These are phyloP conservation scores for Dioszegia aurantiaca DNA, from an alignment of 768 basidiomycete species.

Conservation along the genomic window DNA sequence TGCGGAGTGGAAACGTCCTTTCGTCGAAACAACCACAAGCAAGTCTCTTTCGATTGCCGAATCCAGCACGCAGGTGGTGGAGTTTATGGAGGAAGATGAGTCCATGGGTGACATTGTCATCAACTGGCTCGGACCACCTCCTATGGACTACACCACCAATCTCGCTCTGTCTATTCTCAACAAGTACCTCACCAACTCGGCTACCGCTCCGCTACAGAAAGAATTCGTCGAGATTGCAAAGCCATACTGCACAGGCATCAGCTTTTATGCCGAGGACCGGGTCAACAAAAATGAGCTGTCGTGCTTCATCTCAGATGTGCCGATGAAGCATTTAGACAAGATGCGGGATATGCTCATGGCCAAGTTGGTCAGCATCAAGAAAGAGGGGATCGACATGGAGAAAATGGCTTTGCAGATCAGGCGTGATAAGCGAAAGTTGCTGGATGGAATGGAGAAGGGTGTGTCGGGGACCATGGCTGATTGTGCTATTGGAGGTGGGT, in stretches of 20 bases:
- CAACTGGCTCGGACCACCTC: slow-evolving; percentile 67
- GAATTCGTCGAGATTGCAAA: slow-evolving; percentile 87
- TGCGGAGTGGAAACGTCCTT: slow-evolving; percentile 85
- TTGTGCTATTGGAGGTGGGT: slow-evolving; percentile 45
- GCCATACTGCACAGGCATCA: slow-evolving; percentile 77
- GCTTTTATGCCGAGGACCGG: slow-evolving; percentile 73
- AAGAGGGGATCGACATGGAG: slow-evolving; percentile 80
- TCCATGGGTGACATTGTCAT: slow-evolving; percentile 76
- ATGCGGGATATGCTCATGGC: slow-evolving; percentile 68
- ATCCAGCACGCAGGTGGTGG: slow-evolving; percentile 65
- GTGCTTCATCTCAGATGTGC: slow-evolving; percentile 78
- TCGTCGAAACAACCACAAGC: slow-evolving; percentile 79
- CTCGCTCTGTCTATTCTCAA: slow-evolving; percentile 80
- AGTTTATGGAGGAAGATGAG: slow-evolving; percentile 97
- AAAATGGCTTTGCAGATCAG: slow-evolving; percentile 82
- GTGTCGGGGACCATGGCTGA: slow-evolving; percentile 40
- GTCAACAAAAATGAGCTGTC: slow-evolving; percentile 70
- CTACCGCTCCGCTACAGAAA: slow-evolving; percentile 59
- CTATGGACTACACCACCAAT: slow-evolving; percentile 29
- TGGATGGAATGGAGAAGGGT: slow-evolving; percentile 47
- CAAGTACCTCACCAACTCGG: slow-evolving; percentile 75
- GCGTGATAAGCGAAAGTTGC: slow-evolving; percentile 78
- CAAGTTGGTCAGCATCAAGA: slow-evolving; percentile 65
- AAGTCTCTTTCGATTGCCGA: slow-evolving; percentile 46
- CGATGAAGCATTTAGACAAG: slow-evolving; percentile 69